Percentiles rank a stretch among this genome's conserved stretches.
phyloP scores from a whole-genome alignment of 208 protist species.

The Leptomonas seymouri region DNA sequence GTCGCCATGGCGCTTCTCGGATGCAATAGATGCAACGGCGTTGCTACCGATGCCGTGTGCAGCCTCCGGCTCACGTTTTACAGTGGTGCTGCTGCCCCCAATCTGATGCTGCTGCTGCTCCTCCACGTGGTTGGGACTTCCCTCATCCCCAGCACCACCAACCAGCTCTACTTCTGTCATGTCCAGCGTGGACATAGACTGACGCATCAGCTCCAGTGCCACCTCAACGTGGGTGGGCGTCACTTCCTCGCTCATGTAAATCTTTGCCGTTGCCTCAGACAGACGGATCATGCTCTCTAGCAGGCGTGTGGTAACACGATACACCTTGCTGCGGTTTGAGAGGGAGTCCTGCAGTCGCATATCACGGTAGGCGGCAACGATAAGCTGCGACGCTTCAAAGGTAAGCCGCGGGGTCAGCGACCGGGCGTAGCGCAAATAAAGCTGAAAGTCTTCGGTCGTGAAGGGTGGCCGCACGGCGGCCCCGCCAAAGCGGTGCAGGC shows the following conservation, averaged over 20 bases:
- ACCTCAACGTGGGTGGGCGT: constrained; percentile 76
- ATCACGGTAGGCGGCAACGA: constrained; percentile 91
- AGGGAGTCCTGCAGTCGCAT: constrained; percentile 94
- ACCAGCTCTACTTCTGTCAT: constrained; percentile 90
- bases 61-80: constrained; percentile 41
- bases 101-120: neutral
- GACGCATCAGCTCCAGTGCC: constrained; percentile 89
- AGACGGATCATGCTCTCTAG: constrained; percentile 99
- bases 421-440: constrained; percentile 94
- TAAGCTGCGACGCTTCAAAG: constrained; percentile 81
- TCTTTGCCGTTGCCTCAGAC: constrained; percentile 97
- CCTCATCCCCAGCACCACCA: constrained; percentile 35
- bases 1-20: constrained; percentile 9
- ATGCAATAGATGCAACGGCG: neutral
- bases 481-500: constrained; percentile 91
- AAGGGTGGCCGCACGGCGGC: constrained; percentile 74
- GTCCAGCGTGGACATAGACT: constrained; percentile 89
- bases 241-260: constrained; percentile 95
- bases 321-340: constrained; percentile 90
- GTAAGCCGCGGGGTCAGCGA: constrained; percentile 91
- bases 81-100: neutral
- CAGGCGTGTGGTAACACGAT: constrained; percentile 99
- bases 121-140: constrained; percentile 3
- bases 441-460: constrained; percentile 84
- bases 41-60: constrained; percentile 8